Base-by-base conservation (phyloP, 208 protist species). In the Leptomonas seymouri region DNA sequence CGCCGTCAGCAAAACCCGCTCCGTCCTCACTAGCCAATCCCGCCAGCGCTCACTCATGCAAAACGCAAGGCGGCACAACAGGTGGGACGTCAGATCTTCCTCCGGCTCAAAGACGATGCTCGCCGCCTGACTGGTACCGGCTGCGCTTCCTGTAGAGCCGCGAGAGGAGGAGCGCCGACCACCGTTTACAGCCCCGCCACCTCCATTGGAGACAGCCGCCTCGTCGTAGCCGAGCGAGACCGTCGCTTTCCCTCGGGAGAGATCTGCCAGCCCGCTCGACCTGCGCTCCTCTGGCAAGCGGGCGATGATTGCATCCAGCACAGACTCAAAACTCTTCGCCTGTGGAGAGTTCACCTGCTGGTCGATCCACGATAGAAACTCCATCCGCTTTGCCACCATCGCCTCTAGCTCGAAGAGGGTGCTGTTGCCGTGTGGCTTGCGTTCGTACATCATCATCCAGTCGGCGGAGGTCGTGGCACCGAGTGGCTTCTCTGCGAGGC, bases 41-140 rank as follows among this genome's bases (percentile, higher is more conserved):
- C 93, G 84, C 93, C 93, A 97, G 30, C 74, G 69, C 66, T 97
- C 90, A 61, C 84, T 93, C 88, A 93, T 93, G 74, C 93, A 97
- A 61, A 95, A 97, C n/a, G 89, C 93, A 57, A 90, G 90, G 60
- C 93, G 88, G 58, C 87, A 79, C 15, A 94, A 78, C 31, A 85
- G 78, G 62, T 96, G 91, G 5, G 90, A 94, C 18, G 89, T 66
- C 56, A 92, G 67, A 50, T 97, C 93, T 48, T 97, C 90, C 42
- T 91, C 87, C 0, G 62, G 67, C n/a, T 89, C 80, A 65, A 96
- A 96, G 25, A 87, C 63, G 41, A 94, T 71, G 5, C 55, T 74
- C 21, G 48, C 21, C n/a, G 57, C 68, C 39, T 58, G 25, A 4
- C 44, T 63, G 8, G 31, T 31, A 6, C 56, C 65, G 49, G 51